A percentile compares a stretch with the other conserved stretches of the same genome.
Conservation (phyloP, 306 rosid genomes). For the Hippophae rhamnoides region DNA sequence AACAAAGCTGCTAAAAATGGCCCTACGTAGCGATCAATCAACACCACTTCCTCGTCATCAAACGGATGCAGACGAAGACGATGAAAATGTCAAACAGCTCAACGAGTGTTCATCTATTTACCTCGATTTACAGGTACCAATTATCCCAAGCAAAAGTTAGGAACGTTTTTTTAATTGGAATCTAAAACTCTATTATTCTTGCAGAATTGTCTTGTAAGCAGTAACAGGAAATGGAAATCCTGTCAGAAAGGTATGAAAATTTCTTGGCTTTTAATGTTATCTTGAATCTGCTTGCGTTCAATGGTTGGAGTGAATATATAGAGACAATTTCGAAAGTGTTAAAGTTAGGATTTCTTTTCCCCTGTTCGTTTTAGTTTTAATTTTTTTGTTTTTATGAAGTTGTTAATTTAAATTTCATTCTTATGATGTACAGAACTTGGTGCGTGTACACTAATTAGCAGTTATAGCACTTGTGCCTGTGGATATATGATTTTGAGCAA, state of each 20-base stretch:
- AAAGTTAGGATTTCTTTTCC: background rate
- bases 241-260: conserved; percentile 51
- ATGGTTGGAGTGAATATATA: too few species aligned
- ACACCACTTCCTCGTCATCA: conserved; percentile 31
- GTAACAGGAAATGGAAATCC: conserved; percentile 65
- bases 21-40: background rate
- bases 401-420: background rate
- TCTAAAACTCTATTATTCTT: conserved; percentile 40
- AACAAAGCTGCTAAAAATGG: too few species aligned
- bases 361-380: too few species aligned
- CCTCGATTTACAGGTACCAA: conserved; percentile 59
- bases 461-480: too few species aligned
- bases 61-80: conserved; percentile 54
- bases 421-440: background rate
- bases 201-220: conserved; percentile 64
- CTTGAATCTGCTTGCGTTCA: background rate
- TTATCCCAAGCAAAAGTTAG: background rate
- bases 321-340: too few species aligned
- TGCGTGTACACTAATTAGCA: too few species aligned
- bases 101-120: conserved; percentile 61
- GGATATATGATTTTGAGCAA: too few species aligned
- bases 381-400: background rate
- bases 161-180: background rate
- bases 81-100: conserved; percentile 75
- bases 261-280: background rate